These are phyloP conservation scores for Beauveria brongniartii DNA, from an alignment of 2,329 filamentous ascomycete genomes.

Conservation along the genomic window DNA sequence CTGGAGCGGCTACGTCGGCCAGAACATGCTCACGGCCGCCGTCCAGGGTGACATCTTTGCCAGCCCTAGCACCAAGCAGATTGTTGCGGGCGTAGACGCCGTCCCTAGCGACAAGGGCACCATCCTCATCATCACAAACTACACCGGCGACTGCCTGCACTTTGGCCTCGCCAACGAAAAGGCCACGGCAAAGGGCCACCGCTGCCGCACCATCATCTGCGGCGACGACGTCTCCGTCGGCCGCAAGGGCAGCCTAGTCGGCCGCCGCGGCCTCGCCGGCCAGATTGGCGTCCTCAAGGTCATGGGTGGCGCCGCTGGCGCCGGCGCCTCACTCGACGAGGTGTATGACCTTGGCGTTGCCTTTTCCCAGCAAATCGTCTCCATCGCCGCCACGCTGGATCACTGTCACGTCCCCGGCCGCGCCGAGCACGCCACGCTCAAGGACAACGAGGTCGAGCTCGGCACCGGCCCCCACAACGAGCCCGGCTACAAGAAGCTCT, in stretches of 20 bases:
- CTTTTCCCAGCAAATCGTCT: constrained; percentile 44
- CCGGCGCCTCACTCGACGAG: constrained; percentile 39
- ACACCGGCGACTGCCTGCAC: constrained; percentile 56
- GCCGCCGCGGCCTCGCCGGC: constrained; percentile 52
- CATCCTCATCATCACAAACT: constrained; percentile 56
- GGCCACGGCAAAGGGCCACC: constrained; percentile 45
- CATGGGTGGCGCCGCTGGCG: constrained; percentile 41
- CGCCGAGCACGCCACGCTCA: constrained; percentile 39
- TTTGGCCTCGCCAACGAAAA: constrained; percentile 53
- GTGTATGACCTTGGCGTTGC: constrained; percentile 43
- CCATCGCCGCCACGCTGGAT: constrained; percentile 50
- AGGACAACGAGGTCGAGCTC: constrained; percentile 48
- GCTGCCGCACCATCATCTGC: constrained; percentile 50
- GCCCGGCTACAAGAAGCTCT: constrained; percentile 50
- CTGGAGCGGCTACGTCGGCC: constrained; percentile 56
- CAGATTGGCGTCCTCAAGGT: constrained; percentile 53
- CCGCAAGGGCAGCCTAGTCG: constrained; percentile 48
- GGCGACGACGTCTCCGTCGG: constrained; percentile 60
- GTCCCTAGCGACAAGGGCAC: constrained; percentile 47
- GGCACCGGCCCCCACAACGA: constrained; percentile 62
- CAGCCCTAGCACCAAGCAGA: constrained; percentile 54
- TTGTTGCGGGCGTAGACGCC: constrained; percentile 48
- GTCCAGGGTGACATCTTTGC: constrained; percentile 58
- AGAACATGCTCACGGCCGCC: constrained; percentile 52
- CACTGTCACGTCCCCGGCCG: constrained; percentile 53